phyloP scores from a whole-genome alignment of 1,284 basidiomycete genomes.

The Cutaneotrichosporon daszewskae region DNA sequence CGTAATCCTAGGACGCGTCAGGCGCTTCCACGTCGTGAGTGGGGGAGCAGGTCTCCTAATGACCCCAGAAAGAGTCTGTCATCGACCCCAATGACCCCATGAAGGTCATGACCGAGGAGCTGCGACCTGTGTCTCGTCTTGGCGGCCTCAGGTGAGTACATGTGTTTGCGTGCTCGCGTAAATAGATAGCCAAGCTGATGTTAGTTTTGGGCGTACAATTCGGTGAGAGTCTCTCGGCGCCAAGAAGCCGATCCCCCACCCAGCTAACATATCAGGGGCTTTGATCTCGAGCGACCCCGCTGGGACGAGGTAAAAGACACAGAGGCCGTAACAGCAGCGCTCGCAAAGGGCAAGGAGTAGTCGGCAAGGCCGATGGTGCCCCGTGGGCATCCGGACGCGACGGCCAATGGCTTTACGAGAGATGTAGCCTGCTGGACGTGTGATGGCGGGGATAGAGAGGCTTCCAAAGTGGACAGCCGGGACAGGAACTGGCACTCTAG shows the following conservation, averaged over 20 bases:
- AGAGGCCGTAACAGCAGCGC: too few species aligned
- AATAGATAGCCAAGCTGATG: not conserved
- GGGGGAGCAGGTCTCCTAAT: not conserved
- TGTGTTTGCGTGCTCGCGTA: not conserved
- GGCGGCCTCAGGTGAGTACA: conserved; percentile 58
- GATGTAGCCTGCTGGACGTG: too few species aligned
- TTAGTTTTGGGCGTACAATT: conserved; percentile 47
- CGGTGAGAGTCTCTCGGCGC: conserved; percentile 50
- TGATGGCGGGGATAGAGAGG: too few species aligned
- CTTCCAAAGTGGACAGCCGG: too few species aligned
- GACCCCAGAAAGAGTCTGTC: conserved; percentile 49
- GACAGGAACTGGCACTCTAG: too few species aligned
- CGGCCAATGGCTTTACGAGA: too few species aligned
- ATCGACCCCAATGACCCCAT: conserved; percentile 54
- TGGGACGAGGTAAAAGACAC: conserved; percentile 56
- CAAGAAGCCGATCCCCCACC: not conserved
- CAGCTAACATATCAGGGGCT: conserved; percentile 18
- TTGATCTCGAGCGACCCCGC: conserved; percentile 54
- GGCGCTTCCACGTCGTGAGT: conserved; percentile 56
- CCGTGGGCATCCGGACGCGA: too few species aligned
- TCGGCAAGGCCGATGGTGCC: too few species aligned
- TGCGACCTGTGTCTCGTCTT: conserved; percentile 59
- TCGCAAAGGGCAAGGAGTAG: too few species aligned
- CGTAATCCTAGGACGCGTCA: conserved; percentile 61
- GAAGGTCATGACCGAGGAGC: conserved; percentile 47